Percentiles rank a stretch among this genome's conserved stretches.
Evolutionary conservation across 1,139 yeast species (phyloP).

Genomic region (Pneumocystis canis): DNA sequence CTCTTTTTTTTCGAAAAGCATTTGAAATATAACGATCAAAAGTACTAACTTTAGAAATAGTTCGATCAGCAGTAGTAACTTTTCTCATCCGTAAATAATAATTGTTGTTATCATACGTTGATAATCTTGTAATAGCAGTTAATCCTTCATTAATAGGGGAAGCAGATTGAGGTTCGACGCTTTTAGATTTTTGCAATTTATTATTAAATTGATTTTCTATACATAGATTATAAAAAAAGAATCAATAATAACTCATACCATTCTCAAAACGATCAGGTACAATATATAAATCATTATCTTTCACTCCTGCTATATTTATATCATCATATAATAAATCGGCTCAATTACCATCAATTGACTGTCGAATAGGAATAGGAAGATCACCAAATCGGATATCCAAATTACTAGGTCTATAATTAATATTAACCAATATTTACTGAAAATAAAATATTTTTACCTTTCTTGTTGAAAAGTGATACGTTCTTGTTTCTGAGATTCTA

Average conservation of each 20-base stretch:
- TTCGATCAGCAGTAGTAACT: conserved; percentile 3
- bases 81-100: conserved; percentile 3
- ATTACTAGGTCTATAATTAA: background rate
- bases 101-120: background rate
- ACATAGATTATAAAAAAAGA: background rate
- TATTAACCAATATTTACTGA: background rate
- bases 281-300: background rate
- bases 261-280: background rate
- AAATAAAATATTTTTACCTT: background rate
- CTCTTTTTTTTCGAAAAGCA: conserved; percentile 11
- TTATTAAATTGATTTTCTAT: background rate
- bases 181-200: background rate
- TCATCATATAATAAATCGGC: background rate
- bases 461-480: background rate
- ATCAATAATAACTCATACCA: background rate
- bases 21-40: conserved; percentile 17
- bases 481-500: background rate
- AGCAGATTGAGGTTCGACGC: background rate
- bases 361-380: conserved; percentile 31
- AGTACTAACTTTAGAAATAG: conserved; percentile 16
- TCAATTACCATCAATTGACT: background rate
- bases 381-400: conserved; percentile 29
- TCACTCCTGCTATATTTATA: background rate
- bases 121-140: background rate
- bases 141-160: background rate